Evolutionary conservation across 2,329 filamentous ascomycete species (phyloP), one percentile per base, ranked within the genome.

Genomic region (Calonectria crousiana): DNA sequence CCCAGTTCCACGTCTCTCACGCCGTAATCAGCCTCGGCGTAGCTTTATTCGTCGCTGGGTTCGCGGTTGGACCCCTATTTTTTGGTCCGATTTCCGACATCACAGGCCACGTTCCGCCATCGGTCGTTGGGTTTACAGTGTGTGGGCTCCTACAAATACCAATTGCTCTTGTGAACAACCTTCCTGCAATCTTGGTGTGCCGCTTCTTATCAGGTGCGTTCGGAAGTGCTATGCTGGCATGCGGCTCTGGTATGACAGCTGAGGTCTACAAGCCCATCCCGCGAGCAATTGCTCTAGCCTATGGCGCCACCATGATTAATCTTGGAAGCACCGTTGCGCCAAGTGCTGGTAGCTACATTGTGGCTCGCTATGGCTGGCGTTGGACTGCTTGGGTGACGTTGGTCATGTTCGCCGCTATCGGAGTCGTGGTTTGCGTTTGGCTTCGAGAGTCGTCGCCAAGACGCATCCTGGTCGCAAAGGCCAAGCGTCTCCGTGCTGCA

Each of bases 211-310:
- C 67, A 3, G 67, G 67, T 2, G 67, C 67, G 13, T 69, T 69
- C 28, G 67, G 67, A 13, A 69, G 67, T 16, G 52, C 67, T 3
- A 69, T 69, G 67, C 36, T 69, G 23, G 67, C 67, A n/a, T 69
- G 67, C 23, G 67, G 67, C 28, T 69, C 67, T 18, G 67, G 67
- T n/a, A 69, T 69, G 67, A 69, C 67, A 11, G 67, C 67, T 20
- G 67, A 69, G 52, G 2, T 69, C 28, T 69, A 60, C 41, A 56
- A 60, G 20, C 67, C 67, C 4, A 56, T 69, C 11, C 38, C 67
- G 2, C 28, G 67, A 32, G 67, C 67, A 10, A 56, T 69, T 41
- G 34, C 67, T 2, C 8, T 69, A 5, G 67, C 67, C 2, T 69
- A 58, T 51, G 67, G 67, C 16, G 67, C 67, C 4, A 60, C 67